Evolutionary conservation across 148 eudicot species (phyloP).

Genomic region (Vaccinium darrowii): DNA sequence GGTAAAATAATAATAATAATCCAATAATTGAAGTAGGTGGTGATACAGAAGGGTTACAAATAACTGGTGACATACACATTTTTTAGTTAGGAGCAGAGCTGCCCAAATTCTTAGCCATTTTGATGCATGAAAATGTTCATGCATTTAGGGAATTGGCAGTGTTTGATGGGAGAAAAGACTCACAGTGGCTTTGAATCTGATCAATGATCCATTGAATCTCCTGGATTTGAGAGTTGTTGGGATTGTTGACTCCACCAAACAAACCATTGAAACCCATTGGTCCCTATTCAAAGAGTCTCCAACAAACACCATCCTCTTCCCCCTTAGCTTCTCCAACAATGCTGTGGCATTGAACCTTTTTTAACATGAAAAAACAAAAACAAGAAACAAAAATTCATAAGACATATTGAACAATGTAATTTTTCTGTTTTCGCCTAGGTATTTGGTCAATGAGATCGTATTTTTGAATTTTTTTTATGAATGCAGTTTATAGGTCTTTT

Average conservation of each 20-base stretch:
- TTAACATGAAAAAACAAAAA: conserved; percentile 3
- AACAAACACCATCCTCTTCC: conserved; percentile 71
- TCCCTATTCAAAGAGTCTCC: conserved; percentile 83
- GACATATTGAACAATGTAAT: too few relatives aligned
- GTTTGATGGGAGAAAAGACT: conserved; percentile 18
- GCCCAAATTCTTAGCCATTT: neutral
- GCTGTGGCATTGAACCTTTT: conserved; percentile 76
- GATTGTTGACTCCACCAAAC: conserved; percentile 54
- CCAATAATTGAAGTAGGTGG: too few relatives aligned
- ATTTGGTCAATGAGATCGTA: neutral
- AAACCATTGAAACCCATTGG: conserved; percentile 91
- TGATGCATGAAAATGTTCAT: neutral
- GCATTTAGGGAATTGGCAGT: too few relatives aligned
- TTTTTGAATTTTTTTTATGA: neutral
- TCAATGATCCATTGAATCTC: conserved; percentile 50
- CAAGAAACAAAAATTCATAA: conserved; percentile 5
- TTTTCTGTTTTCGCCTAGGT: neutral
- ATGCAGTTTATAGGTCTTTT: neutral
- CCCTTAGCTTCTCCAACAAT: conserved; percentile 70
- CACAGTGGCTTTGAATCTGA: conserved; percentile 65
- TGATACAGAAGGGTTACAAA: too few relatives aligned
- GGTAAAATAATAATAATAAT: too few relatives aligned
- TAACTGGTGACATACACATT: too few relatives aligned
- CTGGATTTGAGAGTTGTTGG: conserved; percentile 47
- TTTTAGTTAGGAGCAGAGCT: too few relatives aligned